Base-by-base conservation (phyloP, 2,329 filamentous ascomycete genomes). In the Cladophialophora yegresii region DNA sequence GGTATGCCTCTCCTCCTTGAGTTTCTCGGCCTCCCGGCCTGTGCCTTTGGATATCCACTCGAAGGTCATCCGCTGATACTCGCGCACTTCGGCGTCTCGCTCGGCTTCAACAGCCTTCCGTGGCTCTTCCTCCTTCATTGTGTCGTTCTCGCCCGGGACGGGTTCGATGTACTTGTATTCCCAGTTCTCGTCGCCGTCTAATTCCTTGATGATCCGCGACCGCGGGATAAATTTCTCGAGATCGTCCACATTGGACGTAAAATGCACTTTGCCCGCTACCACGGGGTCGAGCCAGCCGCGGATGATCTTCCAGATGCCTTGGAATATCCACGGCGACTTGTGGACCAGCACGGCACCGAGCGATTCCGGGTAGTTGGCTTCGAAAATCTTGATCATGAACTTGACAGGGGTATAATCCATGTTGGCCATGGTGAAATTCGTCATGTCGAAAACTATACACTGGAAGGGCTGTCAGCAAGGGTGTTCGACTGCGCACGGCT, bases 311-410 rank as follows among this genome's bases (percentile, higher is more conserved):
- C 93, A 98, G 69, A 98, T 91, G n/a, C 91, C 90, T 90, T 96
- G 93, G 80, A 99, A 99, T 53, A 99, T 81, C 95, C 95, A 99
- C 3, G 95, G 95, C 0, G 95, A 88, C 77, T 96, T 96, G 82
- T 99, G 95, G 43, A 99, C 91, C 53, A 98, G 84, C 2, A 98
- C 91, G 1, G 89, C 85, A 30, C 93, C 95, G 0, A 99, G 83
- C 54, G 87, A 93, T 77, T 99, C 95, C 0, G 95, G 95, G 72
- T 98, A 99, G 76, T 99, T 98, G 65, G 95, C 95, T 80, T 99
- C 95, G 74, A 99, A 99, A 77, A 93, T 96, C 78, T 96, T 96
- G 77, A 99, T 97, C 89, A 99, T 97, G 79, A 98, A 99, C 74
- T 96, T 99, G 63, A 99, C 91, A 0, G 95, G 93, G 0, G 90